Evolutionary conservation across 345 rosid species (phyloP).

Genomic region (Eucalyptus polyanthemos): DNA sequence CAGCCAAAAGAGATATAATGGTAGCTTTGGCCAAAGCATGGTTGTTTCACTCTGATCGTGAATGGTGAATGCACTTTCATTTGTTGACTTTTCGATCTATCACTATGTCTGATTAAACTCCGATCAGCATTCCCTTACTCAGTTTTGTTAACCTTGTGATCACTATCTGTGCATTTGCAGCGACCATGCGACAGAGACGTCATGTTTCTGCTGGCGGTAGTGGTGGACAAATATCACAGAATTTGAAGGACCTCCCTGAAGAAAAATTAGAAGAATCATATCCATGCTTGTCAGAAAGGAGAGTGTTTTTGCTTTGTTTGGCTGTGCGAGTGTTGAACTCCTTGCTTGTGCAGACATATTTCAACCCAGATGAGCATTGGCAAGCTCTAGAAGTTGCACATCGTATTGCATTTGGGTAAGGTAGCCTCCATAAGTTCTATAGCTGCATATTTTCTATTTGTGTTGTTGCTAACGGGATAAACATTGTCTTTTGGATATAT

Average conservation of each 20-base stretch:
- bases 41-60: neutral
- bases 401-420: constrained; percentile 65
- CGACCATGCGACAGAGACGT: neutral
- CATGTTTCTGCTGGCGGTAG: neutral
- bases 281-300: constrained; percentile 5
- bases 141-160: neutral
- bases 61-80: neutral
- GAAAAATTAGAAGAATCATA: neutral
- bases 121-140: neutral
- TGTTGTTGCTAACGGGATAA: neutral
- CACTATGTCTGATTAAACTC: neutral
- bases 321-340: constrained; percentile 54
- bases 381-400: constrained; percentile 93
- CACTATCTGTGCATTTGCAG: neutral
- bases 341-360: constrained; percentile 71
- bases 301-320: constrained; percentile 40
- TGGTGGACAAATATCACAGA: neutral
- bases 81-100: neutral
- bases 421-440: neutral
- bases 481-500: neutral
- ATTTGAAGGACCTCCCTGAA: neutral
- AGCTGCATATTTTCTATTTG: neutral
- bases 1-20: neutral
- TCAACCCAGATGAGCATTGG: constrained; percentile 98
- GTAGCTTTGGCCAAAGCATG: neutral